Evolutionary conservation across 2,329 filamentous ascomycete genomes (phyloP), one percentile per base, ranked within the genome.

Genomic region (Ophioceras dolichostomum): DNA sequence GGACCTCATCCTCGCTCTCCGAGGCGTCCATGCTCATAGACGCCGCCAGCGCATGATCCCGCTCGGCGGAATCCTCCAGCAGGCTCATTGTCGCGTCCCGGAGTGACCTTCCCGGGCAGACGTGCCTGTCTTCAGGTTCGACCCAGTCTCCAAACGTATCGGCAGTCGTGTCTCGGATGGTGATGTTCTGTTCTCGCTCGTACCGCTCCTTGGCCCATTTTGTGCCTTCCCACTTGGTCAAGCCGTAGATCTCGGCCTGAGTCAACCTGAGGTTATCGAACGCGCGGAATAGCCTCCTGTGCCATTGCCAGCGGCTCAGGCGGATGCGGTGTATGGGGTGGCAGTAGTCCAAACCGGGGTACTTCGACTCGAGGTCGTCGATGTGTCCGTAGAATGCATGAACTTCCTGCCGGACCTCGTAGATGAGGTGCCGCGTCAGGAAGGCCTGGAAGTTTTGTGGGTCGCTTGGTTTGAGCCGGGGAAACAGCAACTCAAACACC

Each of bases 141-240:
- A 76, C 62, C 70, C 70, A 86, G 41, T 73, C 67, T 4, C 64
- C 60, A 40, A 88, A 77, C 18, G 72, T 78, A 48, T 83, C 77
- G 36, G 71, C 73, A 2, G 81, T 79, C 5, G 83, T 86, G 51
- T 89, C 83, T 34, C 62, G 58, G 43, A 89, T 85, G 21, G 59
- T 60, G 41, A 82, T 68, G 24, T 76, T 76, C 49, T 86, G 79
- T 51, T 88, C 83, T 40, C 70, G 69, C 62, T 89, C 83, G 52
- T 78, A 89, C 38, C 82, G 73, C 52, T 87, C 80, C 52, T 86
- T 79, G 43, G 83, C 83, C 83, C 83, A 88, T 43, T 79, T 76
- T 9, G 83, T 88, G 40, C 83, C 83, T 61, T 88, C 83, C 83
- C 83, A 89, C 51, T 83, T 79, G 41, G 83, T 87, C 52, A 88